phyloP scores from a whole-genome alignment of 2,329 filamentous ascomycete genomes.

The Akanthomyces dipterigenus region DNA sequence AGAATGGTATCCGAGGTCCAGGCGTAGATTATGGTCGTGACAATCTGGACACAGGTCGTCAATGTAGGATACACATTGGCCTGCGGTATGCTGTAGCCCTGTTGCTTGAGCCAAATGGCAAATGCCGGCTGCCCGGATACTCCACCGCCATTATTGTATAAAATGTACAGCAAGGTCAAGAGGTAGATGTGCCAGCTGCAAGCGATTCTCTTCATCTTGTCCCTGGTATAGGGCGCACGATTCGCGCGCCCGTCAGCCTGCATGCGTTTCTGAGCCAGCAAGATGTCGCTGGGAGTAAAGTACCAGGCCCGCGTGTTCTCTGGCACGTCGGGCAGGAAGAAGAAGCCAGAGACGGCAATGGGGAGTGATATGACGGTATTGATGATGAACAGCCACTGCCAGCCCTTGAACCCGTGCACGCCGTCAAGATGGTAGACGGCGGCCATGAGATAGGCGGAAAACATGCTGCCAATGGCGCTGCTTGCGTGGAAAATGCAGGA shows the following conservation, averaged over 20 bases:
- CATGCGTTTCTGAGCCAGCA: conserved; percentile 24
- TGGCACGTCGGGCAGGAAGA: conserved; percentile 26
- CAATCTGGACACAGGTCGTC: conserved; percentile 44
- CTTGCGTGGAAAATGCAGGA: conserved; percentile 35
- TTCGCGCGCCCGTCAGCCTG: conserved; percentile 38
- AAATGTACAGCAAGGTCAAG: conserved; percentile 51
- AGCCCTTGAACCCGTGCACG: conserved; percentile 39
- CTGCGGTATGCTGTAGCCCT: conserved; percentile 35
- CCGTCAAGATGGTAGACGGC: conserved; percentile 35
- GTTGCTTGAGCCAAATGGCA: conserved; percentile 38
- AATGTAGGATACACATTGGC: conserved; percentile 54
- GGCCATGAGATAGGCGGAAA: conserved; percentile 27
- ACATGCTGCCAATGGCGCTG: conserved; percentile 22
- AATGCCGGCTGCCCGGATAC: conserved; percentile 49
- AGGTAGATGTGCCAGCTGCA: conserved; percentile 59
- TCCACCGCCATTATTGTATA: conserved; percentile 54
- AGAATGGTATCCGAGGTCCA: conserved; percentile 59
- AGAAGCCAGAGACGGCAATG: conserved; percentile 26
- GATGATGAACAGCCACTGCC: conserved; percentile 34
- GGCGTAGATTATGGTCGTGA: conserved; percentile 56
- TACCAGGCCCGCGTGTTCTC: conserved; percentile 23
- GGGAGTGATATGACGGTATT: conserved; percentile 29
- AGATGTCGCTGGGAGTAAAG: conserved; percentile 21
- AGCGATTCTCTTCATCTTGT: conserved; percentile 25
- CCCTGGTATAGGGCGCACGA: conserved; percentile 31